These are phyloP conservation scores for Margaritispora aquatica DNA, from an alignment of 495 filamentous ascomycete genomes.

Conservation along the genomic window DNA sequence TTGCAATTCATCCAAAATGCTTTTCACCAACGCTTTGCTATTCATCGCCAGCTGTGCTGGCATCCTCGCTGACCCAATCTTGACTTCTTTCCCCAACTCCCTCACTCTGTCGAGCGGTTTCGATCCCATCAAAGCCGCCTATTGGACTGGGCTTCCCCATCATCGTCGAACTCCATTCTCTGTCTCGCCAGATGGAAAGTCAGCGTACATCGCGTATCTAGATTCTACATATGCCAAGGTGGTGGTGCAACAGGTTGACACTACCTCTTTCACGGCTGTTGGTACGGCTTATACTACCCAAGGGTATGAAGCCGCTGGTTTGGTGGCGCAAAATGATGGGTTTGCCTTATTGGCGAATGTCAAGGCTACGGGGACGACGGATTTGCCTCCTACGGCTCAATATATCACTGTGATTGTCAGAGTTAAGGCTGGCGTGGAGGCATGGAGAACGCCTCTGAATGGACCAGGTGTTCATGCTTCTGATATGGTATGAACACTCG, in stretches of 20 bases:
- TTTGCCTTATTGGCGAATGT: slow-evolving; percentile 49
- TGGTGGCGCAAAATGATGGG: slow-evolving; percentile 49
- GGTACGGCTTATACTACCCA: slow-evolving; percentile 36
- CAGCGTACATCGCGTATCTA: slow-evolving; percentile 46
- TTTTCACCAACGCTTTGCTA: slow-evolving; percentile 1
- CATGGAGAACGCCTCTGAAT: slow-evolving; percentile 45
- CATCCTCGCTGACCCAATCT: slow-evolving; percentile 3
- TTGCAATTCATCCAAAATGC: slow-evolving; percentile 4
- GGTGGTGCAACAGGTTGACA: slow-evolving; percentile 42
- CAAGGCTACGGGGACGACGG: slow-evolving; percentile 36
- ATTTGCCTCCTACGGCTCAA: slow-evolving; percentile 37
- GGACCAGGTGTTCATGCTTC: slow-evolving; percentile 40
- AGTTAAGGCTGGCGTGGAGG: slow-evolving; percentile 38
- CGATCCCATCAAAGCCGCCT: slow-evolving; percentile 42
- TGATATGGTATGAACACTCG: slow-evolving; percentile 24
- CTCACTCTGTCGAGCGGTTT: slow-evolving; percentile 36
- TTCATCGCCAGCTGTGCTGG: slow-evolving; percentile 9
- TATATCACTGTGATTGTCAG: slow-evolving; percentile 43
- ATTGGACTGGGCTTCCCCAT: slow-evolving; percentile 49
- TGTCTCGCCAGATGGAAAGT: slow-evolving; percentile 43
- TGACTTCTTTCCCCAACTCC: slow-evolving; percentile 23
- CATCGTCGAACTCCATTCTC: slow-evolving; percentile 49
- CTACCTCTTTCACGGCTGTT: slow-evolving; percentile 38
- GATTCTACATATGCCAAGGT: slow-evolving; percentile 41
- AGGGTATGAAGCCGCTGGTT: slow-evolving; percentile 46